These are phyloP conservation scores for Yamadazyma sp. DNA, from an alignment of 1,139 yeast genomes.

Conservation along the genomic window DNA sequence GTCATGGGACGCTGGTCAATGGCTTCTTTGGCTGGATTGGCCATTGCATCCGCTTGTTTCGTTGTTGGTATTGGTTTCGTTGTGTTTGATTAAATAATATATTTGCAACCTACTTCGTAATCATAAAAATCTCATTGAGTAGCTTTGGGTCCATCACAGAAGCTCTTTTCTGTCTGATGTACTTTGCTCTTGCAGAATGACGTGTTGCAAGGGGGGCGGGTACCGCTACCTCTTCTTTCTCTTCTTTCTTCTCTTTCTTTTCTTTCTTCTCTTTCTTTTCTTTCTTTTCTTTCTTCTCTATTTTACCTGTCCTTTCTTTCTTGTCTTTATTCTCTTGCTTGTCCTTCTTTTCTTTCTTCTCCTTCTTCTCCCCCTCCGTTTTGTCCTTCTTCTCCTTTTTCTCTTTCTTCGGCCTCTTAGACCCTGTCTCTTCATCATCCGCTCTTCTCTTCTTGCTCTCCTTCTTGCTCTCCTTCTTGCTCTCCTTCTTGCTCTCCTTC, in stretches of 20 bases:
- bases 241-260: slow-evolving; percentile 23
- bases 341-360: slow-evolving; percentile 20
- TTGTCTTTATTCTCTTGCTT: slow-evolving; percentile 26
- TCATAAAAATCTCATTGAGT: slow-evolving; percentile 89
- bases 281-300: slow-evolving; percentile 22
- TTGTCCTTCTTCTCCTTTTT: slow-evolving; percentile 19
- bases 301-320: slow-evolving; percentile 28
- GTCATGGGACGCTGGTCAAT: slow-evolving; percentile 27
- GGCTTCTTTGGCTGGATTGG: slow-evolving; percentile 31
- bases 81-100: slow-evolving; percentile 20
- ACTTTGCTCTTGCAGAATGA: slow-evolving; percentile 76
- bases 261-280: slow-evolving; percentile 21
- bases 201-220: slow-evolving; percentile 52
- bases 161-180: slow-evolving; percentile 86
- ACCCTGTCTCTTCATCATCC: slow-evolving; percentile 18
- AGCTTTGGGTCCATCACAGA: slow-evolving; percentile 89
- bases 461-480: slow-evolving; percentile 22
- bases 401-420: slow-evolving; percentile 24
- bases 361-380: slow-evolving; percentile 22
- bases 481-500: slow-evolving; percentile 20
- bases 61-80: slow-evolving; percentile 41
- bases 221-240: no score
- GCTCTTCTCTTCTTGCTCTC: slow-evolving; percentile 11
- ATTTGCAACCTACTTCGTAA: slow-evolving; percentile 39
- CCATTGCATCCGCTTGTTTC: slow-evolving; percentile 33